Evolutionary conservation across 2,329 filamentous ascomycete genomes (phyloP).

Genomic region (Laburnicola sp.): DNA sequence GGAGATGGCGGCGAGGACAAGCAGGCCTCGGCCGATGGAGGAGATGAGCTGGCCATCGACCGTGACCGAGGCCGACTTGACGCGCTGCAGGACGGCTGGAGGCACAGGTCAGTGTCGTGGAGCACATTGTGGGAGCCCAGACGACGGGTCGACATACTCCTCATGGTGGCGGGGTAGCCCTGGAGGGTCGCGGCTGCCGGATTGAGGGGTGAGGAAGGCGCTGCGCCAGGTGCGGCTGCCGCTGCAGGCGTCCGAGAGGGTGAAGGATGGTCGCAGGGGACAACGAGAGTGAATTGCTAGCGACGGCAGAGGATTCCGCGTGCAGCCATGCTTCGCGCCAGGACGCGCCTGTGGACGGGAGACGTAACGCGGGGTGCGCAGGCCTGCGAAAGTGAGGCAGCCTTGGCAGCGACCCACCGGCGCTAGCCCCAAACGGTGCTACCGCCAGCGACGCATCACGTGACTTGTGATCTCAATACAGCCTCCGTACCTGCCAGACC

Average conservation of each 20-base stretch:
- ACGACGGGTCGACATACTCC: slow-evolving; percentile 15
- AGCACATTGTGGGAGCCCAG: neutral
- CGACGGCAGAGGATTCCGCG: neutral
- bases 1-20: slow-evolving; percentile 89
- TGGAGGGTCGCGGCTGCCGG: slow-evolving; percentile 4
- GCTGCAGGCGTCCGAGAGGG: neutral
- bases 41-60: slow-evolving; percentile 90
- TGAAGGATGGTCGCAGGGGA: neutral
- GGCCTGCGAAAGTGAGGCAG: too few relatives aligned
- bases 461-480: too few relatives aligned
- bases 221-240: neutral
- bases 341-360: neutral
- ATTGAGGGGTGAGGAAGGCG: slow-evolving; percentile 7
- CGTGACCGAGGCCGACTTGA: slow-evolving; percentile 92
- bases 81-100: slow-evolving; percentile 86
- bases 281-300: neutral
- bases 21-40: slow-evolving; percentile 83
- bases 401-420: slow-evolving; percentile 8
- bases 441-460: slow-evolving; percentile 25
- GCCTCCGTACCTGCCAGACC: slow-evolving; percentile 30
- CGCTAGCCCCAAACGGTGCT: slow-evolving; percentile 33
- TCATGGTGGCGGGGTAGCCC: slow-evolving; percentile 23
- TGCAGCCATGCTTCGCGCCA: neutral
- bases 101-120: slow-evolving; percentile 24
- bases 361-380: neutral